Base-by-base conservation (phyloP, 805 yeast species). In the Kodamaea laetipori region DNA sequence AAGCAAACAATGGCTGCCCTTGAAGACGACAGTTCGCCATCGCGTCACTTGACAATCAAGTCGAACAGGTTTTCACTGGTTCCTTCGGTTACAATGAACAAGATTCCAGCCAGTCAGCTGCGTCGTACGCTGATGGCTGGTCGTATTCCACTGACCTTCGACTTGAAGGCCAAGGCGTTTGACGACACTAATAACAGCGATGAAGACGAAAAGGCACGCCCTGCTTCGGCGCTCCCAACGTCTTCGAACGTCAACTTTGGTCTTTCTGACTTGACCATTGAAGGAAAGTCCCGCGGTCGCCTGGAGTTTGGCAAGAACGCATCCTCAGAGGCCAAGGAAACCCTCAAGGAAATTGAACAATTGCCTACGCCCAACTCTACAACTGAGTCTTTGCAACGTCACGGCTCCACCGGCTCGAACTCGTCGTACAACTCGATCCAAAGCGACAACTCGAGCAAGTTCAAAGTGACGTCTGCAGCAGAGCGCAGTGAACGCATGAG, bases 21-120 rank as follows among this genome's bases (percentile, higher is more conserved):
- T 64, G 37, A 45, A 54, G 38, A 30, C 4, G 30, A 30, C n/a
- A 17, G 19, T 2, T 13, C 42, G 32, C 60, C 56, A 38, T 54
- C 68, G 9, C 53, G 73, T 41, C 54, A 50, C 37, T 60, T 66
- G 17, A 62, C 68, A 3, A 45, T 65, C 25, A 63, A 56, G 47
- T 59, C 69, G 3, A 67, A 55, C 41, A 55, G 74, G 34, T 65
- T 57, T 33, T 61, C 70, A 6, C 67, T 72, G 23, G 66, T 66
- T 8, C 74, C 74, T 2, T 55, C 55, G 46, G 39, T 49, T 18
- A 31, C 33, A 21, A 41, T 44, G 35, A 13, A 37, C 17, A 33
- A 43, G 32, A 34, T 13, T 19, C 37, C 34, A 6, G 31, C 37
- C 24, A 21, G 8, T 7, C 23, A 35, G 6, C 34, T 30, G 34